Evolutionary conservation across 108 stramenopile genomes (phyloP).

Genomic region (Parmales sp.): DNA sequence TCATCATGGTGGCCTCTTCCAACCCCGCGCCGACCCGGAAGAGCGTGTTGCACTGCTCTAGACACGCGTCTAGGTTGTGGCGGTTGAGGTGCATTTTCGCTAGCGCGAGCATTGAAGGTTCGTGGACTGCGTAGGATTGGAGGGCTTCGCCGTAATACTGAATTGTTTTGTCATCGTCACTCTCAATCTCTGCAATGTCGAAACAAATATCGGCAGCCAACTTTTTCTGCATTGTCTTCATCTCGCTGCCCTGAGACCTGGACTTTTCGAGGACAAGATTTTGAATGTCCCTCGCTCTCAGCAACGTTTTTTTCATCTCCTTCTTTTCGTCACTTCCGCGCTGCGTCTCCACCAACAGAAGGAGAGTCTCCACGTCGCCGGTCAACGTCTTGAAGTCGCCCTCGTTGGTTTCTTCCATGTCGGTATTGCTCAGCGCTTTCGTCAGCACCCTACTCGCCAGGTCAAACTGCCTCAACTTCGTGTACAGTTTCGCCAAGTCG

Average conservation of each 20-base stretch:
- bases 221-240: background rate
- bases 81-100: constrained; percentile 27
- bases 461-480: constrained; percentile 26
- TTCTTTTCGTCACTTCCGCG: background rate
- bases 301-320: background rate
- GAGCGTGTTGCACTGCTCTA: constrained; percentile 21
- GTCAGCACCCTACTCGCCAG: constrained; percentile 12
- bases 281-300: background rate
- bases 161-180: constrained; percentile 16
- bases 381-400: background rate
- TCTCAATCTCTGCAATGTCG: background rate
- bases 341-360: constrained; percentile 20
- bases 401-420: background rate
- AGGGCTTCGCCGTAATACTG: constrained; percentile 24
- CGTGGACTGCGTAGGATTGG: constrained; percentile 14
- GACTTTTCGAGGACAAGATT: background rate
- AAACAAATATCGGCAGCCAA: constrained; percentile 12
- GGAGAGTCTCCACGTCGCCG: constrained; percentile 6
- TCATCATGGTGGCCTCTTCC: constrained; percentile 37
- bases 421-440: constrained; percentile 7
- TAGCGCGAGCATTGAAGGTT: constrained; percentile 28
- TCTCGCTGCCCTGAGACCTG: constrained; percentile 8
- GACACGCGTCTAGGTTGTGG: constrained; percentile 28
- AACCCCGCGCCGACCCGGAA: constrained; percentile 15
- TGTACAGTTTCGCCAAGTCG: constrained; percentile 40